Percentiles rank a stretch among this genome's conserved stretches.
Evolutionary conservation across 148 eudicot genomes (phyloP).

Genomic region (Dianthus caryophyllus): DNA sequence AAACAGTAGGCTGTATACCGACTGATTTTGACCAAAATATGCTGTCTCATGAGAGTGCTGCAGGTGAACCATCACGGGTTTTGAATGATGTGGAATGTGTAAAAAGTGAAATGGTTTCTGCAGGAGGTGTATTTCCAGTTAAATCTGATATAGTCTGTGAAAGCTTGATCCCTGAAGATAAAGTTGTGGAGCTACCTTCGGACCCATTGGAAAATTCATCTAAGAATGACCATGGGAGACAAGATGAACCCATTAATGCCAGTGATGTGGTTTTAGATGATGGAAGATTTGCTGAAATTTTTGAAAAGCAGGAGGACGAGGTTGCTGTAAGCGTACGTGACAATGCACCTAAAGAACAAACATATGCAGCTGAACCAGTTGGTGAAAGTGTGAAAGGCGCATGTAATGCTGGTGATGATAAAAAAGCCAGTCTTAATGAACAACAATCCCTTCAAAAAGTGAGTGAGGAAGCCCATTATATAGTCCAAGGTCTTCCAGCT

Average conservation of each 20-base stretch:
- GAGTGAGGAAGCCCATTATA: slow-evolving; percentile 4
- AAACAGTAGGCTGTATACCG: background rate
- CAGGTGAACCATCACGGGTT: background rate
- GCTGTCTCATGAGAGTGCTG: background rate
- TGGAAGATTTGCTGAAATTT: slow-evolving; percentile 1
- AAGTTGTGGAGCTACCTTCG: background rate
- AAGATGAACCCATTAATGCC: background rate
- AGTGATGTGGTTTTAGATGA: slow-evolving; percentile 1
- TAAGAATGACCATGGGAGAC: slow-evolving; percentile 4
- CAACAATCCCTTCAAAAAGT: slow-evolving; percentile 5
- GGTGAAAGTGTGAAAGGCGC: slow-evolving; percentile 27
- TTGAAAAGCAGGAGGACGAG: slow-evolving; percentile 5
- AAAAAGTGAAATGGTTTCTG: background rate
- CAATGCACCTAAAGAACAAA: slow-evolving; percentile 21
- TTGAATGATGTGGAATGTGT: slow-evolving; percentile 7
- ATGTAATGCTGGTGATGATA: slow-evolving; percentile 15
- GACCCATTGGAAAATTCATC: background rate
- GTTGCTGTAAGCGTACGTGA: slow-evolving; percentile 9
- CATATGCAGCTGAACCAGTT: slow-evolving; percentile 19
- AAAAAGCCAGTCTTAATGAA: slow-evolving; percentile 11
- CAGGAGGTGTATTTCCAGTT: background rate
- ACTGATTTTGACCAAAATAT: slow-evolving; percentile 3
- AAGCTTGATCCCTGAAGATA: background rate
- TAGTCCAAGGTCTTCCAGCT: slow-evolving; percentile 22
- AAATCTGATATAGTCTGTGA: background rate